These are phyloP conservation scores for Alternaria gaisen DNA, from an alignment of 2,329 filamentous ascomycete species.

Conservation along the genomic window DNA sequence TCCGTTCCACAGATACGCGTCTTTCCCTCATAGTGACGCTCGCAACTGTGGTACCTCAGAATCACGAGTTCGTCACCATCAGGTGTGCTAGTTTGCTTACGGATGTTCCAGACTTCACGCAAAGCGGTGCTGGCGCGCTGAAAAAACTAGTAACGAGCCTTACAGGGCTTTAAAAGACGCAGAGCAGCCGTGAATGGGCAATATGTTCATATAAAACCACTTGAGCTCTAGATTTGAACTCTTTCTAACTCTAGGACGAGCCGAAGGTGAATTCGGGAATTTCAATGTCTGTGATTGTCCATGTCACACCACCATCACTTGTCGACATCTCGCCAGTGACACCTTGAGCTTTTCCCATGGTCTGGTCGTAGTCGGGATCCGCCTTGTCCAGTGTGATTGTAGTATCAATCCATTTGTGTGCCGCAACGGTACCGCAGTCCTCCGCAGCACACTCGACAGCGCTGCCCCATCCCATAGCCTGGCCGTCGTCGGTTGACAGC, in stretches of 20 bases:
- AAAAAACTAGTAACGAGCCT: background rate
- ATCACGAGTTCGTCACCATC: background rate
- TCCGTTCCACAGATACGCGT: slow-evolving; percentile 1
- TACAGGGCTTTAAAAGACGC: background rate
- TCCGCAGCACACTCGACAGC: slow-evolving; percentile 54
- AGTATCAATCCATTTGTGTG: slow-evolving; percentile 55
- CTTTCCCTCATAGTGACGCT: background rate
- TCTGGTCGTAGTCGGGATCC: slow-evolving; percentile 53
- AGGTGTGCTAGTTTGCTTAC: background rate
- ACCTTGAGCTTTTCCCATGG: slow-evolving; percentile 49
- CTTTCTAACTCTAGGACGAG: background rate
- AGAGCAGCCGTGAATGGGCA: background rate
- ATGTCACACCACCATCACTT: slow-evolving; percentile 55
- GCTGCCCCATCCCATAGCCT: slow-evolving; percentile 56
- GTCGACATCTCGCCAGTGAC: slow-evolving; percentile 55
- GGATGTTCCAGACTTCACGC: background rate
- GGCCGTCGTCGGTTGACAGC: slow-evolving; percentile 56
- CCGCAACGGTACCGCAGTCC: slow-evolving; percentile 54
- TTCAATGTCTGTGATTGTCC: slow-evolving; percentile 54
- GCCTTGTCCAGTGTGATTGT: slow-evolving; percentile 47
- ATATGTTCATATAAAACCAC: background rate
- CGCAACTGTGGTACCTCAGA: background rate
- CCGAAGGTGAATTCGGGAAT: slow-evolving; percentile 33
- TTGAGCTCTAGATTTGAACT: background rate
- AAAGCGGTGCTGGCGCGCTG: background rate